phyloP scores from a whole-genome alignment of 2,329 filamentous ascomycete genomes.

The Emmonsiellopsis sp. region DNA sequence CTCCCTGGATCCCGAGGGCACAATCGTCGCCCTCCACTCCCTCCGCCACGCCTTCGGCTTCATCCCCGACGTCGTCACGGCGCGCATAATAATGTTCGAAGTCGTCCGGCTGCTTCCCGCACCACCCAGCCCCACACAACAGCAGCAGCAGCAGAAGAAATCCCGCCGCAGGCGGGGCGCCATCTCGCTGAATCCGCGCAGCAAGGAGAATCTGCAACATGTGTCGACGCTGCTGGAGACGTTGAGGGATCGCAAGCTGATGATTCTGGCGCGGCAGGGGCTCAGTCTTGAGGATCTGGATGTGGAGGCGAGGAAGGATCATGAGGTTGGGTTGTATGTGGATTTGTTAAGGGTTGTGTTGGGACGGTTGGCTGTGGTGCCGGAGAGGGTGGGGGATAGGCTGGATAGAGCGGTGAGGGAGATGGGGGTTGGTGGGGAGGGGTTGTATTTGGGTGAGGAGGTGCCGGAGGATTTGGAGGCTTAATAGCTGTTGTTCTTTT shows the following conservation, averaged over 20 bases:
- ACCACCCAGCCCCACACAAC: constrained; percentile 22
- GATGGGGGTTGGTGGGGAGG: constrained; percentile 23
- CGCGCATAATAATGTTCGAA: constrained; percentile 41
- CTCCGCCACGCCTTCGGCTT: constrained; percentile 36
- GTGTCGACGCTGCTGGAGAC: constrained; percentile 37
- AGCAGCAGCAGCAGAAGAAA: constrained; percentile 24
- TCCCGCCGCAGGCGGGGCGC: constrained; percentile 29
- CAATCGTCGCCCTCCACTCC: constrained; percentile 41
- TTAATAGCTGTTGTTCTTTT: no score
- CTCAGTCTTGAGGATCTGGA: constrained; percentile 27
- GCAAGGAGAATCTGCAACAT: constrained; percentile 36
- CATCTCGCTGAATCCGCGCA: constrained; percentile 31
- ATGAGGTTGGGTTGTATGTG: constrained; percentile 35
- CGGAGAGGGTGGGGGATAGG: constrained; percentile 24
- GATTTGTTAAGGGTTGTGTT: constrained; percentile 34
- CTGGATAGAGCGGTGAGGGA: constrained; percentile 27
- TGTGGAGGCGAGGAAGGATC: constrained; percentile 27
- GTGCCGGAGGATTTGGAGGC: constrained; percentile 1
- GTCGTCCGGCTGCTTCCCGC: constrained; percentile 34
- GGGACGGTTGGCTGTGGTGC: constrained; percentile 21
- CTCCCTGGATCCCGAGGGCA: constrained; percentile 40
- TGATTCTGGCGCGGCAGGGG: constrained; percentile 23
- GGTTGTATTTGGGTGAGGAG: constrained; percentile 21
- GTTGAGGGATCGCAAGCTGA: constrained; percentile 31
- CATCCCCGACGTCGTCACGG: constrained; percentile 39